Conservation (phyloP, 257 asterid genomes). For the Haberlea rhodopensis region DNA sequence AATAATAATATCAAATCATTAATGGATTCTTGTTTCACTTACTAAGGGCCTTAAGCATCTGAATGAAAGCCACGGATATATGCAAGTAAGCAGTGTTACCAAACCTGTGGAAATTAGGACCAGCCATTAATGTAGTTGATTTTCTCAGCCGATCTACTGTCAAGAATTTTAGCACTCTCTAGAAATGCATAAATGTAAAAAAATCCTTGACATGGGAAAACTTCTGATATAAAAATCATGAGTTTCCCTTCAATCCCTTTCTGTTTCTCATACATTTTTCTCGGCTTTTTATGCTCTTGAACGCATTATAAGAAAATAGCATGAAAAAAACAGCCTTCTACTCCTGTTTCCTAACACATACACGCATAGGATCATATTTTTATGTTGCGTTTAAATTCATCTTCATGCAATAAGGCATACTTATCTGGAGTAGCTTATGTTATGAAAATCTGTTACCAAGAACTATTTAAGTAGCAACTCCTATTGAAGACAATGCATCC, state of each 20-base stretch:
- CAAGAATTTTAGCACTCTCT: too few relatives aligned
- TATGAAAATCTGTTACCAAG: too few relatives aligned
- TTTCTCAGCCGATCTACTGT: not conserved
- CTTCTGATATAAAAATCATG: not conserved
- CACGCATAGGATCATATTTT: too few relatives aligned
- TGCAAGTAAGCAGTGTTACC: slow-evolving; percentile 82
- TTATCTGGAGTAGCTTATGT: too few relatives aligned
- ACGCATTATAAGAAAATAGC: too few relatives aligned
- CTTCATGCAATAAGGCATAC: too few relatives aligned
- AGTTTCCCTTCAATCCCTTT: not conserved
- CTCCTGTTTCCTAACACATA: too few relatives aligned
- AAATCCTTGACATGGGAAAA: slow-evolving; percentile 4
- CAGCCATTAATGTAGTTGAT: not conserved
- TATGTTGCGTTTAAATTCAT: too few relatives aligned
- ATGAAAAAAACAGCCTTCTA: too few relatives aligned
- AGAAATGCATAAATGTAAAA: slow-evolving; percentile 2
- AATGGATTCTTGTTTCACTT: slow-evolving; percentile 28
- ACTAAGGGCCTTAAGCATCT: slow-evolving; percentile 89
- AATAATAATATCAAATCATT: not conserved
- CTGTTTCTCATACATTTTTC: not conserved
- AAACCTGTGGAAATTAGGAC: slow-evolving; percentile 47
- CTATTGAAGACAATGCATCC: too few relatives aligned
- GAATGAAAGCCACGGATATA: slow-evolving; percentile 84
- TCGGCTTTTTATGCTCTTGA: slow-evolving; percentile 4
- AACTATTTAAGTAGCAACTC: too few relatives aligned